Evolutionary conservation across 768 basidiomycete species (phyloP), one percentile per base, ranked within the genome.

Genomic region (Tulasnella sp.): DNA sequence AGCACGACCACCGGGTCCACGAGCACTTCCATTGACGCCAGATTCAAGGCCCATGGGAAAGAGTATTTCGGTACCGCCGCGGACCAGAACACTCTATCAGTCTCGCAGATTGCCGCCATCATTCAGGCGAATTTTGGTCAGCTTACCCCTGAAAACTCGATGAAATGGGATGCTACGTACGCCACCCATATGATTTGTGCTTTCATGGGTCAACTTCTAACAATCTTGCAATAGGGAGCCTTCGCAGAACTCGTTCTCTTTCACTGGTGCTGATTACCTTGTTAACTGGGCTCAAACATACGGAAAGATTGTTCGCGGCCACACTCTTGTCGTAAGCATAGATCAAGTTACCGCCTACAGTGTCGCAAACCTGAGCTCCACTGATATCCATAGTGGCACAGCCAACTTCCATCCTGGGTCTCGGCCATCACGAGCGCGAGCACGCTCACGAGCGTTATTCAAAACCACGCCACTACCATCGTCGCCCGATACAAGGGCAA

Each of bases 141-240:
- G n/a, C 46, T 81, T 20, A 81, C 80, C 5, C 80, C 80, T 70
- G 80, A 81, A 39, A 80, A 80, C 69, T 70, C 42, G 11, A 79
- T 76, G 78, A 78, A 79, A 26, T 77, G 51, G 44, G 44, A 77
- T 72, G 67, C 74, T 26, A 69, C 67, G 69, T 70, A 15, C 44
- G 61, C 26, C 32, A 15, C 16, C 44, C 39, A 26, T 77, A 13
- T 23, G 37, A 44, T 7, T 32, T 29, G 2, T 6, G 0, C 51
- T 23, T 35, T 15, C 7, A 32, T 26, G 13, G 26, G 32, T 32
- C 7, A 20, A 1, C 13, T 67, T 5, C 23, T 29, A 11, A 29
- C 32, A 26, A 0, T 15, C 57, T 74, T n/a, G 37, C 26, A 74
- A 32, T 37, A 79, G 61, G 20, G 78, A 79, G 73, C 35, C 75